Conservation (phyloP, 2,329 filamentous ascomycete genomes). For the Sporothrix sp. region DNA sequence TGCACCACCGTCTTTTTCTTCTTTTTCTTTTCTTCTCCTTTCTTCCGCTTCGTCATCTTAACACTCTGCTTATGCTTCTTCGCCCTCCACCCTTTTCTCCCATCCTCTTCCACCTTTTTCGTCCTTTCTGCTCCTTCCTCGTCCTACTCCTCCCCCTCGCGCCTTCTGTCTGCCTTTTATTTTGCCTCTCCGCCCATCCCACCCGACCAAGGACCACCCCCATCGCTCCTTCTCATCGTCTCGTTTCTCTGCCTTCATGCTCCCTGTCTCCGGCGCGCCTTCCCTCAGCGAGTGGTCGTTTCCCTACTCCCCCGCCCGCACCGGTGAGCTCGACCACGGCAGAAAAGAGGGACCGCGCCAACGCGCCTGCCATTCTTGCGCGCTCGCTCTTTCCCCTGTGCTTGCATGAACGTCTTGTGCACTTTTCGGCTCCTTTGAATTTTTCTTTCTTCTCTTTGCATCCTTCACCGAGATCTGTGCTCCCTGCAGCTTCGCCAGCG, state of each 20-base stretch:
- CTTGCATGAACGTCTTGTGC: background rate
- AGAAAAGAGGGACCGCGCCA: conserved; percentile 7
- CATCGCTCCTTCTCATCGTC: conserved; percentile 3
- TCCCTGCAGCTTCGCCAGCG: background rate
- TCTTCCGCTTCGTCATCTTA: no score
- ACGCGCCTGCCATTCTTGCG: conserved; percentile 2
- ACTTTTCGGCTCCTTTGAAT: no score
- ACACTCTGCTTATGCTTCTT: background rate
- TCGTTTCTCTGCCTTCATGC: background rate
- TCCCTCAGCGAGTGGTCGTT: conserved; percentile 5
- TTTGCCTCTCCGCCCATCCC: background rate
- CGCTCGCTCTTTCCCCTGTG: background rate
- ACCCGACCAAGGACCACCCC: conserved; percentile 1
- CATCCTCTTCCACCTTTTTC: background rate
- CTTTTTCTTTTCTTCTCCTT: background rate
- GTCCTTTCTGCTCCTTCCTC: background rate
- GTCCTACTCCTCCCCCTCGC: no score
- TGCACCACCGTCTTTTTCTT: no score
- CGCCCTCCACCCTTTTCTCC: background rate
- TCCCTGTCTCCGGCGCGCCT: conserved; percentile 7
- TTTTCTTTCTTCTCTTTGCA: no score
- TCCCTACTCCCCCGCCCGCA: conserved; percentile 8
- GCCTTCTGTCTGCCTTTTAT: background rate
- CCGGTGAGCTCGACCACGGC: conserved; percentile 10
- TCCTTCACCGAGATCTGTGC: conserved; percentile 9